phyloP scores from a whole-genome alignment of 2,329 filamentous ascomycete genomes.

The Sporothrix dimorphospora region DNA sequence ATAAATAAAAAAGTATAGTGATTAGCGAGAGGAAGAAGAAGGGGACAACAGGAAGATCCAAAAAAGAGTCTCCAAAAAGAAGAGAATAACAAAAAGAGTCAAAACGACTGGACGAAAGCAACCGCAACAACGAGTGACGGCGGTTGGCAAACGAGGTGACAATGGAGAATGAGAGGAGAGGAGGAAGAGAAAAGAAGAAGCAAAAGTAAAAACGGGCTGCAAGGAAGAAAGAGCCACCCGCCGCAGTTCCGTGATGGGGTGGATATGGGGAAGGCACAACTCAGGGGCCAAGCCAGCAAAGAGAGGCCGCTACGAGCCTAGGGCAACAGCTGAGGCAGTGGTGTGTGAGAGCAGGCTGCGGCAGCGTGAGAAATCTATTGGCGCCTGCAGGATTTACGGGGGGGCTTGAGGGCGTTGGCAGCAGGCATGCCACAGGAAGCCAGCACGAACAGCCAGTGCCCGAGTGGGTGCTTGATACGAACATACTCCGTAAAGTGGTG shows the following conservation, averaged over 20 bases:
- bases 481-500: constrained; percentile 2
- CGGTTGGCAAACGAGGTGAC: constrained; percentile 34
- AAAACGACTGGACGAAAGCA: constrained; percentile 45
- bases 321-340: constrained; percentile 16
- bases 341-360: background rate
- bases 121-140: constrained; percentile 64
- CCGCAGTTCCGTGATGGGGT: constrained; percentile 9
- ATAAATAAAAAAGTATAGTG: background rate
- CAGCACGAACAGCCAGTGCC: background rate
- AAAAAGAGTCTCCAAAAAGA: background rate
- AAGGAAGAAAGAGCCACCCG: constrained; percentile 18
- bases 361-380: constrained; percentile 11
- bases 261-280: constrained; percentile 28
- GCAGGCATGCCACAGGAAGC: background rate
- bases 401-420: background rate
- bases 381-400: background rate
- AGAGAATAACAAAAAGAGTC: constrained; percentile 31
- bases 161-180: constrained; percentile 14
- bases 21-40: constrained; percentile 31
- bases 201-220: constrained; percentile 7
- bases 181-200: constrained; percentile 35
- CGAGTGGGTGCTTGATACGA: background rate
- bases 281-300: constrained; percentile 24
- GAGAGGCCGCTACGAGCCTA: background rate
- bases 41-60: background rate